These are phyloP conservation scores for Fusarium irregulare DNA, from an alignment of 2,329 filamentous ascomycete genomes.

Conservation along the genomic window DNA sequence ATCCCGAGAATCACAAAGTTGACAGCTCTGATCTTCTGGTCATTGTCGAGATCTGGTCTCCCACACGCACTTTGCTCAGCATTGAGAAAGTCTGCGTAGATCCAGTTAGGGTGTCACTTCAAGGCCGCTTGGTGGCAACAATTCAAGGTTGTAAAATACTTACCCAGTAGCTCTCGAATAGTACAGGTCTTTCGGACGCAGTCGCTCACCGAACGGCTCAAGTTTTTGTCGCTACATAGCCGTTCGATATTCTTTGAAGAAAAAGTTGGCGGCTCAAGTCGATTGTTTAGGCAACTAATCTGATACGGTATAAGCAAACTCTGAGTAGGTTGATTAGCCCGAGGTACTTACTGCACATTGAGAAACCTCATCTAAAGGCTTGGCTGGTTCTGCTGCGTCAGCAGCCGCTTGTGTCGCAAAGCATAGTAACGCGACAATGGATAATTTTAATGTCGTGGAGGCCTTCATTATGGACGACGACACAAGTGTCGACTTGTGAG, in stretches of 20 bases:
- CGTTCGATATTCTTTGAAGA: rapidly evolving
- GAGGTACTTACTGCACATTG: not conserved
- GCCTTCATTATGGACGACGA: not conserved
- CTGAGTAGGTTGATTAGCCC: no score
- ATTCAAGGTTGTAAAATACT: not conserved
- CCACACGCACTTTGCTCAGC: not conserved
- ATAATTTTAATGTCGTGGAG: not conserved
- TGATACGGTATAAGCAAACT: not conserved
- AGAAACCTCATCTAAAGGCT: not conserved
- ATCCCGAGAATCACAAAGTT: not conserved
- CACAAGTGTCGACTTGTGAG: not conserved
- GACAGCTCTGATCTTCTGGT: not conserved
- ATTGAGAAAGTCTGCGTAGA: not conserved
- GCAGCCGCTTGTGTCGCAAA: not conserved
- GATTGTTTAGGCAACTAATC: not conserved
- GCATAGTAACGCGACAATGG: not conserved
- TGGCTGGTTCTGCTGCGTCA: not conserved
- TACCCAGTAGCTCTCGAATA: not conserved
- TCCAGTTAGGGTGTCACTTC: no score
- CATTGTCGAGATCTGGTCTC: constrained; percentile 4
- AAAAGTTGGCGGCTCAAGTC: not conserved
- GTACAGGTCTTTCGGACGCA: not conserved
- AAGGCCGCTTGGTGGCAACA: no score
- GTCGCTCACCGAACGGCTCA: rapidly evolving
- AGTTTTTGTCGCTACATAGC: rapidly evolving